Base-by-base conservation (phyloP, 495 filamentous ascomycete genomes). In the Recurvomyces mirabilis region DNA sequence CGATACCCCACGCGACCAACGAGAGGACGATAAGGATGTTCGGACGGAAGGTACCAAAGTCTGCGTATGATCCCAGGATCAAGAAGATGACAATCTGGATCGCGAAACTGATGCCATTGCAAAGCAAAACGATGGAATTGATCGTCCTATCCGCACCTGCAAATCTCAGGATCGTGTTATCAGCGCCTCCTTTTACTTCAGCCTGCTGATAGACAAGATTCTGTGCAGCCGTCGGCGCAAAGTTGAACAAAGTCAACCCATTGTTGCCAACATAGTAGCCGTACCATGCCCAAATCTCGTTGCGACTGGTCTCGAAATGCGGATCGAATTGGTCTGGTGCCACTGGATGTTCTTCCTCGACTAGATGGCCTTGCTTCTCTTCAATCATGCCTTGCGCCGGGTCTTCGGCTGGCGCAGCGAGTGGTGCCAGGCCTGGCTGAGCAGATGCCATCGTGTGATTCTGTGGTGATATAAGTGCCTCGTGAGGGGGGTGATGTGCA, bases 181-280 rank as follows among this genome's bases (percentile, higher is more conserved):
- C 60, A 12, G 68, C 68, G 25, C 50, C 50, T 24, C 50, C 50
- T 13, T 48, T 22, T 2, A 19, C 38, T 28, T 34, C 38, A 1
- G 72, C 74, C 6, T 74, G 73, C 60, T 78, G 70, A 30, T 60
- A 72, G 3, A 82, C 55, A 18, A 80, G 58, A 46, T 79, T 79
- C 47, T 82, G 77, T 41, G 77, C 78, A 18, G 73, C 74, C 3
- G 78, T 81, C 6, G 77, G 77, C 3, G 72, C 77, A 52, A 80
- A 82, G 53, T 81, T 82, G 68, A 81, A 82, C 6, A 82, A 63
- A 2, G 75, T 70, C 25, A 81, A 56, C 5, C 77, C 77, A 59
- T 81, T 80, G 52, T 80, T 78, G 21, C 78, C 77, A 38, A 81
- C 74, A 49, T 82, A 82, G 53, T 78, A 82, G 56, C 47, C 51